phyloP scores from a whole-genome alignment of 2,329 filamentous ascomycete species.

The Pseudogymnoascus sp. region DNA sequence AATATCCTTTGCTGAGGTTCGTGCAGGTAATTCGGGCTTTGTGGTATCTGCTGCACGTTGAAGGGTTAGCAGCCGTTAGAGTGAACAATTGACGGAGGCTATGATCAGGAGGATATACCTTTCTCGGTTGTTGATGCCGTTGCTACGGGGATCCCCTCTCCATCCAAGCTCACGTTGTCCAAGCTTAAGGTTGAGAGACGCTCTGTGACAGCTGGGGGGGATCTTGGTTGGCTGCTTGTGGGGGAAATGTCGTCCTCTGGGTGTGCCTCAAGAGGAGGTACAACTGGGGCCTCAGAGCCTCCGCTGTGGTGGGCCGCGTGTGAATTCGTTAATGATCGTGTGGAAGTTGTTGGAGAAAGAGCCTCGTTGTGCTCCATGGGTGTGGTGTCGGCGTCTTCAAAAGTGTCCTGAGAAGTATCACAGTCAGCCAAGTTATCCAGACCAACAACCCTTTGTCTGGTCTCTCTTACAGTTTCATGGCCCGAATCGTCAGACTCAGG shows the following conservation, averaged over 20 bases:
- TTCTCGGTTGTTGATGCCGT: background rate
- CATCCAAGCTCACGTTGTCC: slow-evolving; percentile 60
- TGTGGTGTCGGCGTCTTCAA: slow-evolving; percentile 70
- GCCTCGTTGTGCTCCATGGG: slow-evolving; percentile 14
- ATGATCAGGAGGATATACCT: background rate
- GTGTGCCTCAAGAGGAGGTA: slow-evolving; percentile 29
- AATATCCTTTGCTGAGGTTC: slow-evolving; percentile 50
- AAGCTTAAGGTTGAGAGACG: slow-evolving; percentile 50
- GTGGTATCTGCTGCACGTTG: background rate
- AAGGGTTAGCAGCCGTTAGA: background rate
- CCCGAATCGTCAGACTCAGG: background rate
- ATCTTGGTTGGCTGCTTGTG: slow-evolving; percentile 34
- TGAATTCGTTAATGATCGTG: slow-evolving; percentile 5
- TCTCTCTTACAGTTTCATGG: background rate
- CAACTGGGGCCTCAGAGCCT: slow-evolving; percentile 28
- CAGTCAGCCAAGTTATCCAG: background rate
- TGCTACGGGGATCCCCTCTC: slow-evolving; percentile 30
- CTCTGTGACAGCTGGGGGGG: slow-evolving; percentile 40
- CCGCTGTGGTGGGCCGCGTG: background rate
- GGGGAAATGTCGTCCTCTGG: slow-evolving; percentile 21
- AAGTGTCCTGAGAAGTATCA: slow-evolving; percentile 52
- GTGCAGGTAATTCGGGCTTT: slow-evolving; percentile 22
- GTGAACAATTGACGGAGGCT: background rate
- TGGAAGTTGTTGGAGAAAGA: background rate
- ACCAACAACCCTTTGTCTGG: background rate